Base-by-base conservation (phyloP, 129 eudicot species). In the Lactuca sativa region DNA sequence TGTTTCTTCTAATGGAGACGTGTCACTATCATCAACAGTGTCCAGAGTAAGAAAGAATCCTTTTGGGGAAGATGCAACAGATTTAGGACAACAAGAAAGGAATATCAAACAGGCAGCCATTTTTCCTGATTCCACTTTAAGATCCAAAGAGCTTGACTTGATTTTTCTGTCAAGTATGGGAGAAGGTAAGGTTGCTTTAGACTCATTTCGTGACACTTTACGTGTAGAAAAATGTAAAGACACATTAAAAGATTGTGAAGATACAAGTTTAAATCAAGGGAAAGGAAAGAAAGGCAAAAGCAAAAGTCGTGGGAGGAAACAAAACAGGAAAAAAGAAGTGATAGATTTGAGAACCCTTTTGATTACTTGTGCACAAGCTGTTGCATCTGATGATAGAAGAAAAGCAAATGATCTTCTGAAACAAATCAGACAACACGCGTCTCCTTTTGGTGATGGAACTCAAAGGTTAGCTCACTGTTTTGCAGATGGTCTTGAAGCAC, bases 401-500 rank as follows among this genome's bases (percentile, higher is more conserved):
- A 85, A 80, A 38, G 95, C 89, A 37, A 75, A 65, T 69, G 98
- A 86, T 7, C 73, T 86, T 2, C 72, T 93, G 18, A 69, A 75
- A 34, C 77, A 78, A 55, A 83, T 93, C 6, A 79, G 95, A 67
- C 80, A 70, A 18, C 88, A 93, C 57, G 72, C 98, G 5, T 85
- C 92, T 51, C 82, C 96, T 21, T 72, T 47, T 16, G 98, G 98
- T 10, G 96, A 90, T 53, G 97, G 96, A 14, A 69, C 59, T 16
- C 90, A 93, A 67, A 80, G 98, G 59, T 59, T 93, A 75, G 95
- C 98, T n/a, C 81, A 86, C 70, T 80, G 77, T 63, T 83, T 86
- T 38, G 98, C 95, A 31, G 70, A 87, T 64, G 96, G 86, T 49
- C 83, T 92, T 3, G 95, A 86, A 83, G 95, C 98, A 16, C 98